phyloP scores from a whole-genome alignment of 1,284 basidiomycete species.

The Cryptococcus sp. region DNA sequence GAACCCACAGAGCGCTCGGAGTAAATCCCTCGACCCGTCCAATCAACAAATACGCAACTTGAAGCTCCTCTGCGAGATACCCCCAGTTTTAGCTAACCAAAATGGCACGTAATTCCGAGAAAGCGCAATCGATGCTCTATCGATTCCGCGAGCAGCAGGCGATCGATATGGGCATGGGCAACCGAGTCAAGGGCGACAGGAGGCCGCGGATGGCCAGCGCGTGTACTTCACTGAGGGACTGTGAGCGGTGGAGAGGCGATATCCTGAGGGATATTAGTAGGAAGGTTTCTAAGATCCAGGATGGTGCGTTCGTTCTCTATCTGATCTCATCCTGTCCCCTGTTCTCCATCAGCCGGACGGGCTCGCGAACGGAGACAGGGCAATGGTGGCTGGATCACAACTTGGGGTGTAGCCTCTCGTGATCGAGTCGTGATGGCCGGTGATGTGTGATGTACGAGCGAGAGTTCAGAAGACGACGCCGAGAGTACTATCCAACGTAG shows the following conservation, averaged over 20 bases:
- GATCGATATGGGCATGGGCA: slow-evolving; percentile 84
- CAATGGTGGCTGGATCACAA: no score
- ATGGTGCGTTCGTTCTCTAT: slow-evolving; percentile 63
- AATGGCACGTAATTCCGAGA: slow-evolving; percentile 92
- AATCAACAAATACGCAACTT: no score
- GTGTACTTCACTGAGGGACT: slow-evolving; percentile 88
- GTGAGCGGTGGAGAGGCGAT: slow-evolving; percentile 94
- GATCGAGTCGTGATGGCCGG: background rate
- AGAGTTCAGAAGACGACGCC: no score
- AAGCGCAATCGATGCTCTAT: slow-evolving; percentile 97
- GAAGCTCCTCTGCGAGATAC: no score
- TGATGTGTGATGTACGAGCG: no score
- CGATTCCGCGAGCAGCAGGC: slow-evolving; percentile 97
- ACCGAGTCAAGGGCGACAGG: slow-evolving; percentile 67
- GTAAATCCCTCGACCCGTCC: no score
- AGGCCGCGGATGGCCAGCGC: slow-evolving; percentile 86
- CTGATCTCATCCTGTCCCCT: background rate
- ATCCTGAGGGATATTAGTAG: slow-evolving; percentile 90
- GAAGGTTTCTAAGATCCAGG: slow-evolving; percentile 97
- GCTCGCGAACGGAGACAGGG: no score
- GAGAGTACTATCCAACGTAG: background rate
- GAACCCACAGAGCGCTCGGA: no score
- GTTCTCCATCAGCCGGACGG: no score
- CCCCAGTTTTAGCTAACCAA: slow-evolving; percentile 2
- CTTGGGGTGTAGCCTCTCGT: background rate